phyloP scores from a whole-genome alignment of 2,329 filamentous ascomycete species.

The Verticillium alfalfae region DNA sequence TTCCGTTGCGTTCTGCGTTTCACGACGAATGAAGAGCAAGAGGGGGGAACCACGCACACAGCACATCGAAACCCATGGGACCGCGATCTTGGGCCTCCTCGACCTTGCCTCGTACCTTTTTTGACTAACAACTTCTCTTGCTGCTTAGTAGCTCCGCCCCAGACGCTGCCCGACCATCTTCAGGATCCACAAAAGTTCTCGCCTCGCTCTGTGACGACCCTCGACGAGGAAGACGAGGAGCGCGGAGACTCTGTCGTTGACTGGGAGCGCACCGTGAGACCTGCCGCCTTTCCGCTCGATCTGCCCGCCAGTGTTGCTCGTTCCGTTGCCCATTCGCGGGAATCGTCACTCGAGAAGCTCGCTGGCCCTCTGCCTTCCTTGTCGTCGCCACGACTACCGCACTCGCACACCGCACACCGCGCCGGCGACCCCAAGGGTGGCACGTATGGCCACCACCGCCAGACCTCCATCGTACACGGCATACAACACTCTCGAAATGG shows the following conservation, averaged over 20 bases:
- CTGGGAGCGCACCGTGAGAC: slow-evolving; percentile 48
- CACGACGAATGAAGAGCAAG: slow-evolving; percentile 17
- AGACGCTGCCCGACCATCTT: slow-evolving; percentile 51
- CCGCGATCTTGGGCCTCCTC: not conserved
- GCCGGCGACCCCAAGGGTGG: slow-evolving; percentile 50
- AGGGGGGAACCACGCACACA: not conserved
- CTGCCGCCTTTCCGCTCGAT: slow-evolving; percentile 31
- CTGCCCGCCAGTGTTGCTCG: slow-evolving; percentile 23
- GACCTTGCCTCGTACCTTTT: not conserved
- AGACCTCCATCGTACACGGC: slow-evolving; percentile 96
- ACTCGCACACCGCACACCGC: slow-evolving; percentile 26
- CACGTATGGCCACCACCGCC: slow-evolving; percentile 80
- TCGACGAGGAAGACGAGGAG: slow-evolving; percentile 46
- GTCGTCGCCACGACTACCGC: slow-evolving; percentile 32
- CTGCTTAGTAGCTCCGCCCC: slow-evolving; percentile 46
- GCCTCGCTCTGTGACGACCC: slow-evolving; percentile 41
- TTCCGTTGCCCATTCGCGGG: slow-evolving; percentile 46
- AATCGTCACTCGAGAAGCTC: slow-evolving; percentile 53
- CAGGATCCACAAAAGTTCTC: slow-evolving; percentile 48
- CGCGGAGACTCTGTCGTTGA: slow-evolving; percentile 29
- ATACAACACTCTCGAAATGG: slow-evolving; percentile 89
- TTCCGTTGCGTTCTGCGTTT: slow-evolving; percentile 15
- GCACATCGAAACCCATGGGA: not conserved
- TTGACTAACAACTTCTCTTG: slow-evolving; percentile 11
- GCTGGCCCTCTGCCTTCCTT: slow-evolving; percentile 23